A percentile compares a stretch with the other conserved stretches of the same genome.
These are phyloP conservation scores for Didymella glomerata DNA, from an alignment of 2,329 filamentous ascomycete genomes.

Conservation along the genomic window DNA sequence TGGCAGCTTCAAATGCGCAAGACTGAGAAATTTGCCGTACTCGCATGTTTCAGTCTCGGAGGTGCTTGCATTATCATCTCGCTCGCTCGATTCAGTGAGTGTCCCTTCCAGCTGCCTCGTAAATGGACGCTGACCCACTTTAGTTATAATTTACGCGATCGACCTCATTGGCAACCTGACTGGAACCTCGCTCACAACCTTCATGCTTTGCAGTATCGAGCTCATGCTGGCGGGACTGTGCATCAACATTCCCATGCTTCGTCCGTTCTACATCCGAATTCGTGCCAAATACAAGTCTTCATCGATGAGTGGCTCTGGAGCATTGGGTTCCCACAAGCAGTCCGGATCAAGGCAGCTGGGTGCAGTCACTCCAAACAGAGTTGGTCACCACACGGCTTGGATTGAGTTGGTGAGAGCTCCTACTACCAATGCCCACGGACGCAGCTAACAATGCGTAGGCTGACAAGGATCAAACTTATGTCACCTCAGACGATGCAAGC, in stretches of 20 bases:
- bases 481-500: slow-evolving; percentile 33
- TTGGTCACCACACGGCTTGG: slow-evolving; percentile 32
- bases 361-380: slow-evolving; percentile 10
- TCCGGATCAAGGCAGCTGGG: slow-evolving; percentile 15
- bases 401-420: slow-evolving; percentile 30
- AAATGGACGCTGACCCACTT: neutral
- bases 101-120: no score
- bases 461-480: slow-evolving; percentile 29
- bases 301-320: slow-evolving; percentile 4
- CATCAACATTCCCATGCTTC: slow-evolving; percentile 37
- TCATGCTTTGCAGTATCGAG: slow-evolving; percentile 36
- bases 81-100: slow-evolving; percentile 30
- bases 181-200: slow-evolving; percentile 33
- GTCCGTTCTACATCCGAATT: slow-evolving; percentile 32
- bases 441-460: slow-evolving; percentile 21
- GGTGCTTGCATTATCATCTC: slow-evolving; percentile 31
- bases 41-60: slow-evolving; percentile 34
- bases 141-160: slow-evolving; percentile 24
- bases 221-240: slow-evolving; percentile 35
- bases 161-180: slow-evolving; percentile 34
- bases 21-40: slow-evolving; percentile 34
- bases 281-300: slow-evolving; percentile 31
- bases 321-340: slow-evolving; percentile 7
- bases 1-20: slow-evolving; percentile 36
- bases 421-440: neutral